Percentiles rank a stretch among this genome's conserved stretches.
phyloP scores from a whole-genome alignment of 257 asterid species.

The Hygrophila difformis region DNA sequence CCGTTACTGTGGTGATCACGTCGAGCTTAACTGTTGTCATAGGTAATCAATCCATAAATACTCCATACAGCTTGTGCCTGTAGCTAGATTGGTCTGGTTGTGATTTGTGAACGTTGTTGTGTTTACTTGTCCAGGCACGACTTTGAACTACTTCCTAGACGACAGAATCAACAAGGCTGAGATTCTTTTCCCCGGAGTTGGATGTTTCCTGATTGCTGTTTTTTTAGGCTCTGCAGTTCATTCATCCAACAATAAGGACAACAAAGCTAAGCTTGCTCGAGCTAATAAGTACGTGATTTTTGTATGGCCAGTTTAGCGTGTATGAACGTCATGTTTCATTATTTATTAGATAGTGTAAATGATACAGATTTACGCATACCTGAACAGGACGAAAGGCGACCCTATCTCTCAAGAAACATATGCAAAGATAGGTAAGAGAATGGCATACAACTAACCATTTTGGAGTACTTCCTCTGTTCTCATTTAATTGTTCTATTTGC shows the following conservation, averaged over 20 bases:
- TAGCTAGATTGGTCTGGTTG: no score
- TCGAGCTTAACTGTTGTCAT: conserved; percentile 45
- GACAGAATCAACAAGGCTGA: conserved; percentile 34
- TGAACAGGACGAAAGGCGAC: no score
- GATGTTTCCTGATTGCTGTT: conserved; percentile 46
- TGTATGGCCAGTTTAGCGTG: no score
- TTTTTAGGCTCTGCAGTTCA: conserved; percentile 36
- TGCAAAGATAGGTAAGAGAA: no score
- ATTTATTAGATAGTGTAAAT: no score
- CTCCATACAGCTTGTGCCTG: no score
- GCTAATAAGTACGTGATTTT: neutral
- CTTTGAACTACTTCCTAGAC: conserved; percentile 36
- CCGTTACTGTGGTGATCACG: conserved; percentile 43
- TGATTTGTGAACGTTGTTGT: no score
- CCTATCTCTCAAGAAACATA: no score
- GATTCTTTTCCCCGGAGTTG: conserved; percentile 45
- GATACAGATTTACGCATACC: conserved; percentile 13
- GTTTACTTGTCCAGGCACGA: conserved; percentile 27
- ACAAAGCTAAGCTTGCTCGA: conserved; percentile 27
- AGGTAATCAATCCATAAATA: conserved; percentile 15
- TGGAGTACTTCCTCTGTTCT: no score
- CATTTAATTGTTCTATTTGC: no score
- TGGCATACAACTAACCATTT: no score
- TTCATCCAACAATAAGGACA: conserved; percentile 34
- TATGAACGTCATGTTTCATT: no score